A percentile compares a stretch with the other conserved stretches of the same genome.
phyloP scores from a whole-genome alignment of 2,329 filamentous ascomycete genomes.

The Colletotrichum filicis region DNA sequence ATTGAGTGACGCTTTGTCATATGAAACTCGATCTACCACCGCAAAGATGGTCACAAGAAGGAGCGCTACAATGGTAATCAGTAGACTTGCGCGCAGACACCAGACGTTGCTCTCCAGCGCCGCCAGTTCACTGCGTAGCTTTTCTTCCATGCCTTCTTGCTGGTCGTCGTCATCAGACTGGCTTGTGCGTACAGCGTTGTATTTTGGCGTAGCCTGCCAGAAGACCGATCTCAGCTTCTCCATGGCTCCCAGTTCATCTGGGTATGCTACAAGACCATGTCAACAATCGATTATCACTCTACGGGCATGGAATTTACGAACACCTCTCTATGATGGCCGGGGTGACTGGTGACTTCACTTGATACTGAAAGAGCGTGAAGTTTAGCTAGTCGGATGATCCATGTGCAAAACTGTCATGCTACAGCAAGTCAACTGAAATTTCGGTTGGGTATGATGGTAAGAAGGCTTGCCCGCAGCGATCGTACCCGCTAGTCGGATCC shows the following conservation, averaged over 20 bases:
- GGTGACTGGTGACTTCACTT: too few species aligned
- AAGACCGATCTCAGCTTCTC: background rate
- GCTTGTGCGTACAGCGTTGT: conserved; percentile 11
- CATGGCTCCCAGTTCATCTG: background rate
- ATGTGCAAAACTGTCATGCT: background rate
- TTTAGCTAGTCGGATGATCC: background rate
- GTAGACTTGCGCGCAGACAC: conserved; percentile 20
- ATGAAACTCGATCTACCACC: conserved; percentile 5
- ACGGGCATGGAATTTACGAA: too few species aligned
- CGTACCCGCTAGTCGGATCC: background rate
- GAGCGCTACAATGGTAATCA: background rate
- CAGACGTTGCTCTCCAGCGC: conserved; percentile 8
- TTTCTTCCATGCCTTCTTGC: conserved; percentile 8
- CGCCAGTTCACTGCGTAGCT: background rate
- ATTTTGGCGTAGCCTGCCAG: background rate
- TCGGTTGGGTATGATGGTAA: background rate
- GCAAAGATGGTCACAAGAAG: background rate
- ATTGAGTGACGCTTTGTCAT: background rate
- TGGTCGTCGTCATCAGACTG: conserved; percentile 22
- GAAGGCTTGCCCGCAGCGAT: too few species aligned
- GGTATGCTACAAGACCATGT: too few species aligned
- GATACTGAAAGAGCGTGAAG: too few species aligned
- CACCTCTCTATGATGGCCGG: too few species aligned
- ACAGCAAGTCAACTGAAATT: background rate
- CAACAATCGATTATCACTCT: too few species aligned